Evolutionary conservation across 2,329 filamentous ascomycete species (phyloP).

Genomic region (Diatrype stigma): DNA sequence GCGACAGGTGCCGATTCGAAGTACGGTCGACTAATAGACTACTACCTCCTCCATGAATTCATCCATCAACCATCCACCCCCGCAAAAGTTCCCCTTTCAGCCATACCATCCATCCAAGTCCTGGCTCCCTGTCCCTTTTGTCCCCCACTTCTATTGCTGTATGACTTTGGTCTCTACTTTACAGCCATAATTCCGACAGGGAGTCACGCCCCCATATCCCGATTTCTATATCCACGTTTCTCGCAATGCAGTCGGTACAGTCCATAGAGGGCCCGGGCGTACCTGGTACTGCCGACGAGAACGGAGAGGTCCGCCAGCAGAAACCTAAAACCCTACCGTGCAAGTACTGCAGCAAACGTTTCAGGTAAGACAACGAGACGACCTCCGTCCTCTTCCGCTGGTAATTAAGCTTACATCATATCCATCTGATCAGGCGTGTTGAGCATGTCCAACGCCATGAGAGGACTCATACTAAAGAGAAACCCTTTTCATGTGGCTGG

Average conservation of each 20-base stretch:
- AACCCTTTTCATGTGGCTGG: conserved; percentile 58
- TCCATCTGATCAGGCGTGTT: conserved; percentile 47
- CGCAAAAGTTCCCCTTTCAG: conserved; percentile 31
- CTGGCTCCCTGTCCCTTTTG: conserved; percentile 24
- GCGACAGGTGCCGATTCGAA: conserved; percentile 25
- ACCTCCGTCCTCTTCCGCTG: conserved; percentile 17
- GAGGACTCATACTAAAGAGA: conserved; percentile 62
- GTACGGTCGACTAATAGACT: conserved; percentile 23
- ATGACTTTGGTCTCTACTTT: conserved; percentile 30
- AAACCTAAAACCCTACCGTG: conserved; percentile 60
- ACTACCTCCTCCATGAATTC: conserved; percentile 29
- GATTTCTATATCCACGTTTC: conserved; percentile 23
- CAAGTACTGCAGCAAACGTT: conserved; percentile 60
- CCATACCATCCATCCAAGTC: conserved; percentile 26
- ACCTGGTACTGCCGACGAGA: conserved; percentile 38
- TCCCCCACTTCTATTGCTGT: conserved; percentile 30
- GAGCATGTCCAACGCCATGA: conserved; percentile 63
- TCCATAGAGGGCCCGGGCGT: conserved; percentile 45
- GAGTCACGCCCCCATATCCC: conserved; percentile 24
- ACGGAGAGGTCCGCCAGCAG: conserved; percentile 49
- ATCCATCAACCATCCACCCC: conserved; percentile 29
- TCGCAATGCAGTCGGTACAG: conserved; percentile 48
- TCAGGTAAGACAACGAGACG: conserved; percentile 44
- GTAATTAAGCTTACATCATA: conserved; percentile 38
- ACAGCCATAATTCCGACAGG: conserved; percentile 28